phyloP scores from a whole-genome alignment of 2,329 filamentous ascomycete species.

The Rutstroemia sydowiana region DNA sequence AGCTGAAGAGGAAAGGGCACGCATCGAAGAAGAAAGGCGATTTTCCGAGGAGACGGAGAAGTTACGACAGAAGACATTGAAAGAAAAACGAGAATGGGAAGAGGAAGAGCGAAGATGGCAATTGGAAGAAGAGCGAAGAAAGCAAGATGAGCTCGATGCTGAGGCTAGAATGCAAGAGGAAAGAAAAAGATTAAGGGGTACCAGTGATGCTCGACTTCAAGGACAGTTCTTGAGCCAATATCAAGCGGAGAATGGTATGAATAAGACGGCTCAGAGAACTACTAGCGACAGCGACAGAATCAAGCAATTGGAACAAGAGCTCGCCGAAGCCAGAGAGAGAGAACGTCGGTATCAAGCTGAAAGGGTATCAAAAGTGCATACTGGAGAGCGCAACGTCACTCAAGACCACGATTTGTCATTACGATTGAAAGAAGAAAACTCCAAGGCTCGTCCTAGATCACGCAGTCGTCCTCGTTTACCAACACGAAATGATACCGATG shows the following conservation, averaged over 20 bases:
- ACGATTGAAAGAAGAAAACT: constrained; percentile 24
- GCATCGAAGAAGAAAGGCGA: constrained; percentile 54
- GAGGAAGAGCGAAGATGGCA: constrained; percentile 73
- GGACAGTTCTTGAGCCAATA: constrained; percentile 87
- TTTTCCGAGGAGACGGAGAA: constrained; percentile 61
- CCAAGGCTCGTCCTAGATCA: constrained; percentile 21
- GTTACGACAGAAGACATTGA: constrained; percentile 50
- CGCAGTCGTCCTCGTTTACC: constrained; percentile 24
- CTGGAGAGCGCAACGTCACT: constrained; percentile 19
- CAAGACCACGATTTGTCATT: constrained; percentile 26
- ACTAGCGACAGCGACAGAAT: constrained; percentile 59
- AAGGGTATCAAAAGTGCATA: constrained; percentile 40
- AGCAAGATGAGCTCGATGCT: constrained; percentile 65
- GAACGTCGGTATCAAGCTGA: constrained; percentile 58
- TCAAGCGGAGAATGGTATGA: constrained; percentile 57
- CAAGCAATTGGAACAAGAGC: constrained; percentile 68
- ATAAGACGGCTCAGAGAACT: constrained; percentile 30
- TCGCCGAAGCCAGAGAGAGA: constrained; percentile 59
- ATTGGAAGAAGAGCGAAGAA: constrained; percentile 63
- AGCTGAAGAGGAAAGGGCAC: constrained; percentile 55
- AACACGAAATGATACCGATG: constrained; percentile 29
- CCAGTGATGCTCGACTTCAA: constrained; percentile 61
- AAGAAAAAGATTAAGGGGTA: constrained; percentile 49
- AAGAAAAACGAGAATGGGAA: constrained; percentile 68
- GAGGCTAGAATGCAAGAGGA: constrained; percentile 62